Evolutionary conservation across 129 eudicot genomes (phyloP), one percentile per base, ranked within the genome.

Genomic region (Deinandra increscens): DNA sequence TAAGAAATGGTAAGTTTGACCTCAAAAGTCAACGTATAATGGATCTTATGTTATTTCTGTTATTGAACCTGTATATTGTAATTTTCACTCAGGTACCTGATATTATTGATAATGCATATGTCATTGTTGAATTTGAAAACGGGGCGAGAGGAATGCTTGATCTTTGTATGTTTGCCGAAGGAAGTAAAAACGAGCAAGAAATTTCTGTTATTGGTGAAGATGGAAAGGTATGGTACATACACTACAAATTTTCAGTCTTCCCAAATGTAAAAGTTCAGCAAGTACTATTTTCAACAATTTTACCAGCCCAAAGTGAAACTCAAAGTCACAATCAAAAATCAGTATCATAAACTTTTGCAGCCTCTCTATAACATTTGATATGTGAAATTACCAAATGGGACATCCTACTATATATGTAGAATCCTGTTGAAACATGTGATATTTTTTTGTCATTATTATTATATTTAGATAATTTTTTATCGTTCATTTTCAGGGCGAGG

Each of bases 81-180:
- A 26, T 20, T 56, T 17, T 15, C 60, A 37, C 39, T 31, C 84
- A 93, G 98, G 97, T 87, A 37, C 99, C 99, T 63, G 99, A 94
- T 80, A 94, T 94, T 6, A 89, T 94, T 8, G 99, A 94, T 59
- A 94, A 94, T 74, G 99, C 99, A 34, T 94, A 94, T 77, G 99
- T 94, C 33, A 94, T 94, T 12, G 97, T 94, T 29, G 99, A 94
- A 73, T 94, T 94, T 34, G 96, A 94, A 13, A 94, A 94, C 44
- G 97, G 99, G 41, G 70, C 95, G 0, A 82, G 99, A 58, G 99
- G 97, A 53, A 79, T 94, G 91, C 95, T 94, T 33, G 99, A 94
- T 78, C 95, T 94, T 48, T 94, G 97, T 75, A 94, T 94, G 99
- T 94, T 94, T 78, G 99, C 99, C 4, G 99, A 94, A 83, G 99